These are phyloP conservation scores for Xylaria sp. DNA, from an alignment of 2,329 filamentous ascomycete genomes.

Conservation along the genomic window DNA sequence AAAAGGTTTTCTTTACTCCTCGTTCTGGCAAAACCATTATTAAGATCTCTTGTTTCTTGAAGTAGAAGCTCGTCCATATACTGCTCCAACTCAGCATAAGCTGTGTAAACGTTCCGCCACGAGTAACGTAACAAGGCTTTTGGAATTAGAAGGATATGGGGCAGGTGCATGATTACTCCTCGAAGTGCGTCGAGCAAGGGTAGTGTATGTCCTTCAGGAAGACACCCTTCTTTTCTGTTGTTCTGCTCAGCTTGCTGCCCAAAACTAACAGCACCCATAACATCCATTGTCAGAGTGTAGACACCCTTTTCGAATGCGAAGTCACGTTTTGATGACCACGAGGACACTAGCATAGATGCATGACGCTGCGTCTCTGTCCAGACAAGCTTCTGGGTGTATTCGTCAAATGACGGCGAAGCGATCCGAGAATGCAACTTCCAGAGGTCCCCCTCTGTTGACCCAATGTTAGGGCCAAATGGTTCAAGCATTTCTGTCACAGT, in stretches of 20 bases:
- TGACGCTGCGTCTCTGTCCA: constrained; percentile 22
- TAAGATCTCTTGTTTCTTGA: constrained; percentile 7
- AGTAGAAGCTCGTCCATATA: constrained; percentile 17
- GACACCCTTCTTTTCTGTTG: background rate
- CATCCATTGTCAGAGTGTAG: constrained; percentile 15
- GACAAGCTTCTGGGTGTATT: constrained; percentile 22
- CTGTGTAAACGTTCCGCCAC: constrained; percentile 5
- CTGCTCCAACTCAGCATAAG: constrained; percentile 6
- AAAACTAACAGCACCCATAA: constrained; percentile 16
- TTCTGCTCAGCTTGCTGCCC: constrained; percentile 8
- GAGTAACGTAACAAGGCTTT: constrained; percentile 1
- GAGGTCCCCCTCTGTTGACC: constrained; percentile 19
- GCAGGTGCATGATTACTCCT: constrained; percentile 13
- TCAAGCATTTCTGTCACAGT: constrained; percentile 22
- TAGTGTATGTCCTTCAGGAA: constrained; percentile 2
- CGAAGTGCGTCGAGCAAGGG: constrained; percentile 8
- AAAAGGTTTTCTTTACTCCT: constrained; percentile 15
- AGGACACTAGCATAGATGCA: background rate
- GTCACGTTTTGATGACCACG: constrained; percentile 2
- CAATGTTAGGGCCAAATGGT: constrained; percentile 24
- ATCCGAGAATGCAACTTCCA: constrained; percentile 26
- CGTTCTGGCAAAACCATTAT: background rate
- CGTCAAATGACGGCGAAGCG: constrained; percentile 20
- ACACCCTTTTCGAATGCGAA: constrained; percentile 9
- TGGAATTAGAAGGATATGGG: constrained; percentile 23